Evolutionary conservation across 352 stramenopile genomes (phyloP).

Genomic region (Globisporangium canariense): DNA sequence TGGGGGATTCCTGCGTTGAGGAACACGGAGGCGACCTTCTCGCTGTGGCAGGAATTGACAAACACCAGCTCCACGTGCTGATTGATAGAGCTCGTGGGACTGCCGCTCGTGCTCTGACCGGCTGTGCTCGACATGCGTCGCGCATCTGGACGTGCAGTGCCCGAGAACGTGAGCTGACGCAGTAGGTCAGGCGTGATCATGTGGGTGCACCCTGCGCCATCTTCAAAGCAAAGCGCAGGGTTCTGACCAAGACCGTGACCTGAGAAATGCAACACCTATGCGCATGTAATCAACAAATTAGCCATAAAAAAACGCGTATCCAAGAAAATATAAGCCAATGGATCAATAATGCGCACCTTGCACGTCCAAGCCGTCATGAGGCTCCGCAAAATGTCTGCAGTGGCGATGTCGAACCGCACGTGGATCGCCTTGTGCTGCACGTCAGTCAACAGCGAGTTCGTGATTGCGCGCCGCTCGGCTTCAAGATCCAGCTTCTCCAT

Average conservation of each 20-base stretch:
- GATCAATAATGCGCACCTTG: constrained; percentile 2
- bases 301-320: neutral
- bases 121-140: constrained; percentile 6
- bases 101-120: constrained; percentile 16
- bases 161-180: constrained; percentile 67
- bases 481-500: constrained; percentile 86
- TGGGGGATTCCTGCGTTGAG: constrained; percentile 87
- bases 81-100: constrained; percentile 5
- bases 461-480: constrained; percentile 66
- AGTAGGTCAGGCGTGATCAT: constrained; percentile 67
- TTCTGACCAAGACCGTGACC: constrained; percentile 68
- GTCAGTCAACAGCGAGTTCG: constrained; percentile 64
- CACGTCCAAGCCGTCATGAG: constrained; percentile 79
- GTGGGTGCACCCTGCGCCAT: constrained; percentile 67
- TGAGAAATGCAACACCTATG: constrained; percentile 74
- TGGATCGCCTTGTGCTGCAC: constrained; percentile 73
- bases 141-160: constrained; percentile 13
- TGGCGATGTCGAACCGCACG: constrained; percentile 76
- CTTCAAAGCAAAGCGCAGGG: constrained; percentile 76
- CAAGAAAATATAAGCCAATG: neutral
- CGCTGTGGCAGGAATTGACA: constrained; percentile 83
- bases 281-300: neutral
- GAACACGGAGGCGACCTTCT: constrained; percentile 87
- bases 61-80: constrained; percentile 67
- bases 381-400: constrained; percentile 64